phyloP scores from a whole-genome alignment of 75 land plant species.

The Pinus taeda region DNA sequence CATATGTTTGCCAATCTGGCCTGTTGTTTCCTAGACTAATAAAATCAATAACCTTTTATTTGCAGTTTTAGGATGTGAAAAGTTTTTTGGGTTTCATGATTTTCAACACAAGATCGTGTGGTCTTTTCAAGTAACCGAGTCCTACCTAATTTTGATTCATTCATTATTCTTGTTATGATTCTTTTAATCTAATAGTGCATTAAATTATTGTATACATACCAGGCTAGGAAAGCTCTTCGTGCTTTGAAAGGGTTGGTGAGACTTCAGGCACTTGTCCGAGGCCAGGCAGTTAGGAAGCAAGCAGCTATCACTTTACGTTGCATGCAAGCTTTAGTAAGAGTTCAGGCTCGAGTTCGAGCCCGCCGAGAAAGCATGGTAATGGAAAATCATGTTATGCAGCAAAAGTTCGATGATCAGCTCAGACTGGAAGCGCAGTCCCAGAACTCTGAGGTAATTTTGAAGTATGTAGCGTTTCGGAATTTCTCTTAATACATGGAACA shows the following conservation, averaged over 20 bases:
- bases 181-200: neutral
- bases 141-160: neutral
- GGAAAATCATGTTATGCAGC: conserved; percentile 17
- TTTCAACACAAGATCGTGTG: neutral
- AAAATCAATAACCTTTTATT: too few species aligned
- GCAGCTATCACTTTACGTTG: conserved; percentile 24
- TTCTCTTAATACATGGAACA: neutral
- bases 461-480: neutral
- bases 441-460: conserved; percentile 8
- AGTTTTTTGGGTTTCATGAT: neutral
- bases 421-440: neutral
- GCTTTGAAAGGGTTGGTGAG: conserved; percentile 29
- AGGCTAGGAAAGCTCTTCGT: conserved; percentile 25
- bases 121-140: neutral
- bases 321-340: conserved; percentile 25
- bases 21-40: too few species aligned
- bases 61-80: neutral
- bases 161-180: neutral
- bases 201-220: conserved; percentile 5
- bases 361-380: conserved; percentile 17
- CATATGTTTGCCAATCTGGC: neutral
- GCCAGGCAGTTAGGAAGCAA: conserved; percentile 25
- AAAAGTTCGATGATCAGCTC: neutral
- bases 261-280: conserved; percentile 24
- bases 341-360: conserved; percentile 27